Conservation (phyloP, 169 alveolate genomes). For the Cryptosporidium bovis region DNA sequence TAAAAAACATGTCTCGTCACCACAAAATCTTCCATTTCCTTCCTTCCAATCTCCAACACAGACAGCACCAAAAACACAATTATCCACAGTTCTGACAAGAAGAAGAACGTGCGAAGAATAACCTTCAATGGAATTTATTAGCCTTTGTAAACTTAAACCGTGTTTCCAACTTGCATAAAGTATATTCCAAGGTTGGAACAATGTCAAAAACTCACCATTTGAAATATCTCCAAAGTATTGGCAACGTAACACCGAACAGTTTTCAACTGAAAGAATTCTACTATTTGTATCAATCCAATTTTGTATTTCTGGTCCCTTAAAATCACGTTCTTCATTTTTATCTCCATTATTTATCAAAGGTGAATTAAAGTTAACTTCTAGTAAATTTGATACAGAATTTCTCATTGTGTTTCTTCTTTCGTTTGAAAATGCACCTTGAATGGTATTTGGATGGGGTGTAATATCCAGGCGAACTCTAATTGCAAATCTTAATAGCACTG, state of each 20-base stretch:
- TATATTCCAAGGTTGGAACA: slow-evolving; percentile 69
- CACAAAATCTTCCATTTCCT: slow-evolving; percentile 63
- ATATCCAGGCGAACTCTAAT: slow-evolving; percentile 43
- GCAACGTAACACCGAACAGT: slow-evolving; percentile 42
- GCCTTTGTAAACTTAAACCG: slow-evolving; percentile 61
- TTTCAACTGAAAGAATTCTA: slow-evolving; percentile 32
- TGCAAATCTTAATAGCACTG: slow-evolving; percentile 17
- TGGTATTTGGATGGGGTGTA: slow-evolving; percentile 40
- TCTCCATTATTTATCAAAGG: neutral
- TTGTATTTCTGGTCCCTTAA: neutral
- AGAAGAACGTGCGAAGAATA: slow-evolving; percentile 56
- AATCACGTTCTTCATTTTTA: neutral
- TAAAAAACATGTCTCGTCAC: slow-evolving; percentile 68
- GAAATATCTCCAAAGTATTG: slow-evolving; percentile 42
- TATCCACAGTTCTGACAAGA: slow-evolving; percentile 31
- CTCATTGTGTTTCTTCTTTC: neutral
- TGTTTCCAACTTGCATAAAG: slow-evolving; percentile 74
- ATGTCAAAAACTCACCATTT: slow-evolving; percentile 39
- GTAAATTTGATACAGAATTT: neutral
- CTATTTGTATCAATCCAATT: slow-evolving; percentile 51
- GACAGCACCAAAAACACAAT: slow-evolving; percentile 61
- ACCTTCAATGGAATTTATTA: slow-evolving; percentile 32
- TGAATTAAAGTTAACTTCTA: neutral
- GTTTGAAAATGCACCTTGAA: slow-evolving; percentile 21
- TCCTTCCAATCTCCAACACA: slow-evolving; percentile 73